Evolutionary conservation across 2,329 filamentous ascomycete species (phyloP), one percentile per base, ranked within the genome.

Genomic region (Fusarium guadeloupense): DNA sequence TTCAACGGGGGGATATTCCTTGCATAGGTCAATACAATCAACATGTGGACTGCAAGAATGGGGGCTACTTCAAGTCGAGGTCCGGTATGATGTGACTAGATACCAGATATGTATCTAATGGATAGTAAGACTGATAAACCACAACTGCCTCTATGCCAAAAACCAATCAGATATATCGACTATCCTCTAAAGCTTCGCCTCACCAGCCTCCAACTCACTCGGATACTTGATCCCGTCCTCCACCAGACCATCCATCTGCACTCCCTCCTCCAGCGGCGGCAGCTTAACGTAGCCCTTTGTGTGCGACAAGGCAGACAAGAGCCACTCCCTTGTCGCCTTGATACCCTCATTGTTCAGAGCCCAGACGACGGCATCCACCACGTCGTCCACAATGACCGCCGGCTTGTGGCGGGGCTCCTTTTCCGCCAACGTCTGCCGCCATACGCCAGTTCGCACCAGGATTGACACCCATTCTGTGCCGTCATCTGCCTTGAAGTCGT

Each of bases 381-480:
- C 93, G 76, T 94, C 87, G 31, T 90, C 84, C 19, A 89, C 87
- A 59, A 92, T 86, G 21, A 82, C 83, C 43, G 81, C 83, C 8
- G 91, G 91, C 66, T 77, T 78, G 72, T 85, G 83, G 17, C 81
- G 80, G 13, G 90, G 90, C 62, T 75, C 73, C 14, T 70, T 76
- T 34, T 78, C 73, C 37, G 74, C 73, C 20, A 70, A 65, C 17
- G 75, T 78, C 61, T 74, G 63, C 43, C 70, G 62, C 77, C 89
- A 96, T 1, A 97, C 92, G 0, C 93, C 93, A 9, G 91, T 96
- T 66, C 86, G 83, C 23, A 96, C 90, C 54, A 97, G 77, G 16
- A 96, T 83, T 37, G 89, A 90, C 34, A 82, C 78, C 93, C 93
- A 97, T 54, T 87, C 80, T n/a, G 87, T 90, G 9, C 88, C 89